These are phyloP conservation scores for Camelina neglecta DNA, from an alignment of 345 rosid genomes.

Conservation along the genomic window DNA sequence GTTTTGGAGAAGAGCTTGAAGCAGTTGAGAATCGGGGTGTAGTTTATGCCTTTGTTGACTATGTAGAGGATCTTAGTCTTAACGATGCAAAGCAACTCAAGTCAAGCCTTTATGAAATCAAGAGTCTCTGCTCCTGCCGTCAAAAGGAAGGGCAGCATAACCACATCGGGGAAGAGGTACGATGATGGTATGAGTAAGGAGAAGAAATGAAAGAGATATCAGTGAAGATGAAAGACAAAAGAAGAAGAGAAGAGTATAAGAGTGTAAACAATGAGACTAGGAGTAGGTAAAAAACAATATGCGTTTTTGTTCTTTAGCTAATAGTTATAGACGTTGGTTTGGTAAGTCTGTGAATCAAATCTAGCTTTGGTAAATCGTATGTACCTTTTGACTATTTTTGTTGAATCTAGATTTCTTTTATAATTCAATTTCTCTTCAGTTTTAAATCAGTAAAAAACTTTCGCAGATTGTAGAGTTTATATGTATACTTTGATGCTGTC, in stretches of 20 bases:
- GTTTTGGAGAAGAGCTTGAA: background rate
- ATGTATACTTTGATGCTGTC: background rate
- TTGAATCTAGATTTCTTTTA: background rate
- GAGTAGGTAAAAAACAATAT: background rate
- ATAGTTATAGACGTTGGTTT: background rate
- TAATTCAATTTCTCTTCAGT: background rate
- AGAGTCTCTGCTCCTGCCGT: background rate
- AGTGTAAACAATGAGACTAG: background rate
- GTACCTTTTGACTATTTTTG: background rate
- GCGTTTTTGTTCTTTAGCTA: background rate
- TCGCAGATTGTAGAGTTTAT: background rate
- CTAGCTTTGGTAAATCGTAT: conserved; percentile 6
- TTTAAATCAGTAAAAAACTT: background rate
- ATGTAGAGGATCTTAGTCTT: conserved; percentile 14
- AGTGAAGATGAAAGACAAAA: background rate
- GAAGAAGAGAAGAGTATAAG: background rate
- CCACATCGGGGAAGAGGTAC: background rate
- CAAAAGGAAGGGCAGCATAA: background rate
- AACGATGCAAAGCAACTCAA: conserved; percentile 4
- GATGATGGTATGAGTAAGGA: background rate
- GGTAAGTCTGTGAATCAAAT: background rate
- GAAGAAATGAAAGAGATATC: background rate
- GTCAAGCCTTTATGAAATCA: background rate
- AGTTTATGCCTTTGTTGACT: background rate
- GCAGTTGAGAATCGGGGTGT: background rate